phyloP scores from a whole-genome alignment of 345 rosid genomes.

The Acer saccharum region DNA sequence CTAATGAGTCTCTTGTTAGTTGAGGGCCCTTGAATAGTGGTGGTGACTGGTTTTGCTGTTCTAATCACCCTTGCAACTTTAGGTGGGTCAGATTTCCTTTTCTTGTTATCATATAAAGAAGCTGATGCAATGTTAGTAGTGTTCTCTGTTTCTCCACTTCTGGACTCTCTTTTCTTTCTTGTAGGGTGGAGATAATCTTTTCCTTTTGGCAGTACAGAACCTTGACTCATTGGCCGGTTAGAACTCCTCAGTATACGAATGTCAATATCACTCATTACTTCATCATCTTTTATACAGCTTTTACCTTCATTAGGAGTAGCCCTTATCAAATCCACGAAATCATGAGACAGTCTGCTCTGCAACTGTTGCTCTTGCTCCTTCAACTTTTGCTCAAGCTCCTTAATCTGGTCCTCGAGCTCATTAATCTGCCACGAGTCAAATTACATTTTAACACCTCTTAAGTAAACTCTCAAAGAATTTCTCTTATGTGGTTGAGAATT shows the following conservation, averaged over 20 bases:
- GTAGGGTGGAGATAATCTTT: constrained; percentile 34
- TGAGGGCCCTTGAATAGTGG: constrained; percentile 37
- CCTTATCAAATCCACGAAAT: constrained; percentile 32
- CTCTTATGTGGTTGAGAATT: neutral
- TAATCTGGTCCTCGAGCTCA: constrained; percentile 68
- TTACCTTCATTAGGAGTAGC: constrained; percentile 61
- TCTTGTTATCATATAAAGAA: constrained; percentile 51
- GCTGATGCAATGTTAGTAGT: constrained; percentile 25
- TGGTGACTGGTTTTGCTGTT: constrained; percentile 46
- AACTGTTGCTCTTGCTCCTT: constrained; percentile 68
- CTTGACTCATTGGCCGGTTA: constrained; percentile 45
- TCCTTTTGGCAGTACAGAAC: constrained; percentile 41
- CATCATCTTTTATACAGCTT: constrained; percentile 45
- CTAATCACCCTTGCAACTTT: constrained; percentile 51
- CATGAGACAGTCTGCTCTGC: constrained; percentile 37
- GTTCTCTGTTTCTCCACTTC: constrained; percentile 84
- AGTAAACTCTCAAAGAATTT: neutral
- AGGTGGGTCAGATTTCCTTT: constrained; percentile 84
- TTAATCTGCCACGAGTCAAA: constrained; percentile 51
- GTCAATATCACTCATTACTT: constrained; percentile 48
- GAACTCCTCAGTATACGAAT: constrained; percentile 63
- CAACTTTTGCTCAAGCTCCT: constrained; percentile 72
- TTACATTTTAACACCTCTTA: constrained; percentile 8
- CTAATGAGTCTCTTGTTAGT: constrained; percentile 55
- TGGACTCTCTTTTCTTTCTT: constrained; percentile 67